phyloP scores from a whole-genome alignment of 768 basidiomycete species.

The Terana coerulea region DNA sequence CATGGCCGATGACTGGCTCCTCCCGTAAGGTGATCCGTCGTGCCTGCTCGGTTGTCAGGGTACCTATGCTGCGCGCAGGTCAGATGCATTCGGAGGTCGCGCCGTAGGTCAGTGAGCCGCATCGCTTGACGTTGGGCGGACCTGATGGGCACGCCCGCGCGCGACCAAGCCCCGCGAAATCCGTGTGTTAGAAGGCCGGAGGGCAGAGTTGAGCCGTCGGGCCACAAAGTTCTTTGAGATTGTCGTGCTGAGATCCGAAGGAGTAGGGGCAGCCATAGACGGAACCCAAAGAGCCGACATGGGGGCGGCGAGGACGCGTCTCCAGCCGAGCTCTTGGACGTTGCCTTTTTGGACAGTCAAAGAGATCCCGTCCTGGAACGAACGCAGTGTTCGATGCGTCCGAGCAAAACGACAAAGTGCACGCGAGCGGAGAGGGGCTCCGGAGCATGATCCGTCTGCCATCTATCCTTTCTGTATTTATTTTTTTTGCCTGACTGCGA shows the following conservation, averaged over 20 bases:
- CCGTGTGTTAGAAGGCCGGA: background rate
- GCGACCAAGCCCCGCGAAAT: background rate
- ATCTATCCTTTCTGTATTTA: background rate
- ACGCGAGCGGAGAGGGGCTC: no score
- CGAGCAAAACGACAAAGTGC: no score
- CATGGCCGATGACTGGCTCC: no score
- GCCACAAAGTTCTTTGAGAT: background rate
- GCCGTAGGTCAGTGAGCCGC: no score
- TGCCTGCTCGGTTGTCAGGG: no score
- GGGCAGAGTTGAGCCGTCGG: background rate
- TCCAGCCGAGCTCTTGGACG: conserved; percentile 6
- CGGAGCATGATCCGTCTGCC: conserved; percentile 1
- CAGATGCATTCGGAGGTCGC: background rate
- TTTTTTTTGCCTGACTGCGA: background rate
- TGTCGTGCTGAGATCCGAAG: conserved; percentile 10
- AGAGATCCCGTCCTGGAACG: background rate
- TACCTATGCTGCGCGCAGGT: no score
- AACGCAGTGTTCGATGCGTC: no score
- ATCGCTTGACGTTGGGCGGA: no score
- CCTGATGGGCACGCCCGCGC: background rate
- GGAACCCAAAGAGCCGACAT: conserved; percentile 13
- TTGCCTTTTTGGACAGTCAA: conserved; percentile 14
- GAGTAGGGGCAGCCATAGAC: conserved; percentile 2
- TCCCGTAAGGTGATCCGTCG: no score
- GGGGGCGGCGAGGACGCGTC: conserved; percentile 5